phyloP scores from a whole-genome alignment of 192 early-diverging fungal species.

The Backusella tuberculispora region DNA sequence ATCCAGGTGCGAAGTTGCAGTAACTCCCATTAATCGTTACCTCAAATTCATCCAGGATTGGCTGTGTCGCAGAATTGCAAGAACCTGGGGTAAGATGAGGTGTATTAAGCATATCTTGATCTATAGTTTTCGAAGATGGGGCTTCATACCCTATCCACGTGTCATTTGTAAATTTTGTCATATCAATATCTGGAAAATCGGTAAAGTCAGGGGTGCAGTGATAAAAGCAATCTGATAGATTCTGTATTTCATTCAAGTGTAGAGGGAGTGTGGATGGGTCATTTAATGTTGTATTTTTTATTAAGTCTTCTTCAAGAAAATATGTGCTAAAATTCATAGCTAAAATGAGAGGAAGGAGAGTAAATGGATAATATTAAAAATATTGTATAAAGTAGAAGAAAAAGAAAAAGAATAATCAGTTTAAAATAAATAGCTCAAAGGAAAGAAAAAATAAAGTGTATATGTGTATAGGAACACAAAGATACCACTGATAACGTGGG shows the following conservation, averaged over 20 bases:
- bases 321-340: neutral
- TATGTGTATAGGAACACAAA: neutral
- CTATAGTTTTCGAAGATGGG: neutral
- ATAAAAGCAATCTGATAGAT: neutral
- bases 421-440: conserved; percentile 1
- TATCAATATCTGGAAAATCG: neutral
- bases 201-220: neutral
- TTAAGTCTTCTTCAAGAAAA: neutral
- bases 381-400: neutral
- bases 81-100: neutral
- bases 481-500: neutral
- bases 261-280: neutral
- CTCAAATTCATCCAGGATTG: neutral
- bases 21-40: conserved; percentile 4
- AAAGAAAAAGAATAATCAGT: neutral
- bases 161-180: neutral
- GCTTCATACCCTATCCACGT: neutral
- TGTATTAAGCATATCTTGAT: neutral
- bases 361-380: neutral
- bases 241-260: neutral
- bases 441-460: neutral
- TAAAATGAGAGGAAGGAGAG: conserved; percentile 8
- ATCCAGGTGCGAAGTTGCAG: neutral
- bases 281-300: neutral
- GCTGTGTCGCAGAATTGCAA: neutral